Base-by-base conservation (phyloP, 176 grass and related monocot genomes). In the Neostapfia colusana region DNA sequence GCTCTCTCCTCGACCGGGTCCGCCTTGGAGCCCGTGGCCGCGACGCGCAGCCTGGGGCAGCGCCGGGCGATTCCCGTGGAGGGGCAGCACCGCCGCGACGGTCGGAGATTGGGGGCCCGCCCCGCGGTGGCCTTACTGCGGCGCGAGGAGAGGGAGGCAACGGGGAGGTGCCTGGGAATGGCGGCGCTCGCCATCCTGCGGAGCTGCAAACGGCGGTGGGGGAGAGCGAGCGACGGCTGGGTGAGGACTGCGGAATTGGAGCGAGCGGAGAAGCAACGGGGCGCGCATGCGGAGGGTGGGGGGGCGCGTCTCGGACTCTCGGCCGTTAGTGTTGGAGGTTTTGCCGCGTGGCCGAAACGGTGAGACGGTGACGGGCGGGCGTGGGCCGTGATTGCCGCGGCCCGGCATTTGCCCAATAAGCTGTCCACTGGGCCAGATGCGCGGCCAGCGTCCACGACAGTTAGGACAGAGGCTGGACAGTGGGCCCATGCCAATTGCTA, bases 11-110 rank as follows among this genome's bases (percentile, higher is more conserved):
- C 73, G 43, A 76, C 63, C 21, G 73, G 74, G 23, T 81, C 78
- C 28, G 60, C 74, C 63, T 79, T 89, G 48, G 84, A 88, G 35
- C 77, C 84, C 42, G 91, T 85, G n/a, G 87, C 91, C 69, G 67
- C 73, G 25, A 68, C 38, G 40, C 77, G 80, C 59, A 73, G 85
- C 21, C 72, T 60, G 39, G 45, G 21, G 4, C 55, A 10, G 55
- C 65, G 65, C 25, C 44, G 16, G 27, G 79, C 17, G 48, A 45
- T 45, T 66, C 43, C 41, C 24, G 69, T 46, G 65, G 64, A 38
- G 65, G 65, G 39, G 14, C 59, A 61, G 12, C 31, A 2, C 3
- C 7, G 37, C 38, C 24, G 62, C 74, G 60, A 50, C 61, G 38
- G 25, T 6, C 36, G 4, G 46, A 43, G 24, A 17, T 7, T 10